A percentile compares a stretch with the other conserved stretches of the same genome.
phyloP scores from a whole-genome alignment of 2,329 filamentous ascomycete genomes.

The Aspergillus intermedius region DNA sequence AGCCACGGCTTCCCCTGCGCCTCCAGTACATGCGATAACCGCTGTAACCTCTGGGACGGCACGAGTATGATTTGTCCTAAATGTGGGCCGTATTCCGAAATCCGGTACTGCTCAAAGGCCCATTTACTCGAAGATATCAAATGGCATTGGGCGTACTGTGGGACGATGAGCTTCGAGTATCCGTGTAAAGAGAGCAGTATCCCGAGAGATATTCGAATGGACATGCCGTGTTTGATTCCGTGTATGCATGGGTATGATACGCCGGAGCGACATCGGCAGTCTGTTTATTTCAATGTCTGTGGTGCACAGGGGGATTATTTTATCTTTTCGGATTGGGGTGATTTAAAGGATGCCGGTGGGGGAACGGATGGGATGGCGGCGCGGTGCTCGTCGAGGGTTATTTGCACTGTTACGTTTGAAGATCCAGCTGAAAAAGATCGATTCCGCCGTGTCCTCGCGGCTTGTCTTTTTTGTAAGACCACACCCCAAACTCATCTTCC shows the following conservation, averaged over 20 bases:
- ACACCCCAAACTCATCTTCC: neutral
- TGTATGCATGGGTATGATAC: slow-evolving; percentile 22
- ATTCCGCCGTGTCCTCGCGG: slow-evolving; percentile 28
- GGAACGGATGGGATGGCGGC: slow-evolving; percentile 5
- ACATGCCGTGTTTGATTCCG: slow-evolving; percentile 21
- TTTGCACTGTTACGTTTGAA: slow-evolving; percentile 17
- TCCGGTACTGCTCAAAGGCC: slow-evolving; percentile 34
- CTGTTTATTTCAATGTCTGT: slow-evolving; percentile 23
- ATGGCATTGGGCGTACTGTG: slow-evolving; percentile 29
- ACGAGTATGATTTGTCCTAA: slow-evolving; percentile 31
- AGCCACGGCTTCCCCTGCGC: slow-evolving; percentile 42
- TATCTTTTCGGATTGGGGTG: slow-evolving; percentile 26
- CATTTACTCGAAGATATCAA: slow-evolving; percentile 31
- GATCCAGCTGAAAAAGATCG: slow-evolving; percentile 23
- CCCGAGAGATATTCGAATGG: slow-evolving; percentile 8
- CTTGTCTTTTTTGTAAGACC: slow-evolving; percentile 24
- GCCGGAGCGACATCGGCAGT: slow-evolving; percentile 32
- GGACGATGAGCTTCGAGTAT: slow-evolving; percentile 13
- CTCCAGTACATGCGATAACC: slow-evolving; percentile 18
- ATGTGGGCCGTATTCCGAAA: slow-evolving; percentile 33
- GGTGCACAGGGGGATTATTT: slow-evolving; percentile 26
- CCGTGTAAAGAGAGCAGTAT: slow-evolving; percentile 16
- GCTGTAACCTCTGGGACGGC: slow-evolving; percentile 26
- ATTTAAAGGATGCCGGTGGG: slow-evolving; percentile 8
- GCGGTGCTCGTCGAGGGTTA: slow-evolving; percentile 19